Evolutionary conservation across 2,329 filamentous ascomycete species (phyloP), one percentile per base, ranked within the genome.

Genomic region (Graphiopsis chlorocephala): DNA sequence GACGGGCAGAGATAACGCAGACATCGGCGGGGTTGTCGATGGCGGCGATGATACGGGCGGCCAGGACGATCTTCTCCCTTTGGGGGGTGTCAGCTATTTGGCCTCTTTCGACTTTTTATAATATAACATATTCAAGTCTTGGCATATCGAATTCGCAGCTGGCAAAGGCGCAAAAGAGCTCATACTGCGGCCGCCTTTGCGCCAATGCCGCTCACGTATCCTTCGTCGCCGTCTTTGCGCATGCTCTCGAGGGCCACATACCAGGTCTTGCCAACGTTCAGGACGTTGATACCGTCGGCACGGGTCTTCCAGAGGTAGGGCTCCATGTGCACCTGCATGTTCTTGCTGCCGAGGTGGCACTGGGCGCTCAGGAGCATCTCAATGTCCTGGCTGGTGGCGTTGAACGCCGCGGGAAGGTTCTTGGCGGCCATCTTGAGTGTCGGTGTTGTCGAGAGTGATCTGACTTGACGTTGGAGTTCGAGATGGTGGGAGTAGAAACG

Each of bases 241-340:
- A 50, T 28, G 56, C 25, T 58, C 55, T 45, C 28, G 26, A 28
- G 15, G 50, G 48, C 61, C 55, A 81, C 90, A 73, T 89, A 96
- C 93, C 93, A 99, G 84, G 95, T 99, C 92, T 99, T 99, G 86
- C 94, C 93, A 83, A 99, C 92, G 90, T 99, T 99, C 83, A 99
- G 87, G 74, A 99, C 88, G 83, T 99, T 99, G 86, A 99, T 90
- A 84, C 95, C 95, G 78, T 99, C 96, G 73, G 92, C 90, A 80
- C 95, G 92, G 82, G 93, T 97, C 91, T 99, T 99, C 94, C 94
- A 99, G 79, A 99, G 90, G 88, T 99, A 99, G 75, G 93, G 91
- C 85, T 96, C 92, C 93, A 97, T 98, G 87, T 98, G 93, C 80
- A 96, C 92, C 88, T 98, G 95, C 78, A 99, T 83, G 89, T 99